Conservation (phyloP, 768 basidiomycete species). For the Phanerodontia chrysosporium region DNA sequence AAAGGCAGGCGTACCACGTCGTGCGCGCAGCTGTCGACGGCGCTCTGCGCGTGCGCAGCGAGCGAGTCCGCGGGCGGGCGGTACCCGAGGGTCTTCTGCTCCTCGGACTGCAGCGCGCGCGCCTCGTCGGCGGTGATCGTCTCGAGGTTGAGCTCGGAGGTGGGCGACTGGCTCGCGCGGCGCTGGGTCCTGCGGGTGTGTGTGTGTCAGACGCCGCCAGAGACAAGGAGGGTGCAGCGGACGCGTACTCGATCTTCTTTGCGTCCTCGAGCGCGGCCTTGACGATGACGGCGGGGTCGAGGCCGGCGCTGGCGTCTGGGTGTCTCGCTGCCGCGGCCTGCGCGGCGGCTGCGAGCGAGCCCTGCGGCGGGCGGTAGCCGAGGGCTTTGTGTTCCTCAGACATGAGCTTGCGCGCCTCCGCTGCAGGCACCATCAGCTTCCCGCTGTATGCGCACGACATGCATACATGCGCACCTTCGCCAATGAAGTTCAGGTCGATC, state of each 20-base stretch:
- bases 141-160: constrained; percentile 14
- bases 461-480: constrained; percentile 9
- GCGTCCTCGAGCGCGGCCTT: constrained; percentile 24
- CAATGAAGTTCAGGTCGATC: constrained; percentile 16
- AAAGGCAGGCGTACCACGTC: constrained; percentile 11
- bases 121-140: constrained; percentile 18
- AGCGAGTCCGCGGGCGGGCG: constrained; percentile 20
- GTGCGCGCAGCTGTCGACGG: constrained; percentile 13
- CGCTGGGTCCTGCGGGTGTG: constrained; percentile 5
- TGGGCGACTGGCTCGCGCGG: constrained; percentile 1
- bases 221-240: too few relatives aligned
- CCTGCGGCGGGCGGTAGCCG: constrained; percentile 32
- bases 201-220: too few relatives aligned
- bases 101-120: constrained; percentile 21
- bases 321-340: constrained; percentile 32
- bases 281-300: constrained; percentile 14
- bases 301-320: constrained; percentile 16
- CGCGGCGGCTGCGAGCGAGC: constrained; percentile 31
- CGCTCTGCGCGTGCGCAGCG: constrained; percentile 22
- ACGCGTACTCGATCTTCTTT: constrained; percentile 19
- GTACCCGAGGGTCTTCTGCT: constrained; percentile 23
- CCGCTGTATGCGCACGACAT: background rate
- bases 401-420: constrained; percentile 31
- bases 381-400: constrained; percentile 33
- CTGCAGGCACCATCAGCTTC: background rate